phyloP scores from a whole-genome alignment of 2,329 filamentous ascomycete genomes.

The Pseudocercospora pini-densiflorae region DNA sequence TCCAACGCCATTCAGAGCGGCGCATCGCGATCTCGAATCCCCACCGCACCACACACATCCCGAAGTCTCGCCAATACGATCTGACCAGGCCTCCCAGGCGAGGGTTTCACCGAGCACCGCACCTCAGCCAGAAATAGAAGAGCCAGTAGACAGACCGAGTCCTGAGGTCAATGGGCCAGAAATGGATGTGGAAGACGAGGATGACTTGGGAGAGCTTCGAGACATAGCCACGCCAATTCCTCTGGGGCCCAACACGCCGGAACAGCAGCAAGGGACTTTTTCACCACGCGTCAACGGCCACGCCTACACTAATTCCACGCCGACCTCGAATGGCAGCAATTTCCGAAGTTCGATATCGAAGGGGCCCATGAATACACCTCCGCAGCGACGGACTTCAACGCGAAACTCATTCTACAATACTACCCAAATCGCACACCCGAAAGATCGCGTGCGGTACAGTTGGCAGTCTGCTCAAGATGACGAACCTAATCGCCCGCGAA shows the following conservation, averaged over 20 bases:
- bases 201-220: slow-evolving; percentile 25
- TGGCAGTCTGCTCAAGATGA: slow-evolving; percentile 44
- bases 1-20: slow-evolving; percentile 6
- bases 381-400: slow-evolving; percentile 25
- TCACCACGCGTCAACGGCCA: slow-evolving; percentile 16
- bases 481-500: slow-evolving; percentile 43
- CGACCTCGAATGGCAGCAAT: slow-evolving; percentile 16
- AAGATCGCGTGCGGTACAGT: slow-evolving; percentile 42
- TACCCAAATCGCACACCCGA: slow-evolving; percentile 36
- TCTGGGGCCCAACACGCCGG: slow-evolving; percentile 21
- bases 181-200: slow-evolving; percentile 14
- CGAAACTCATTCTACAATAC: slow-evolving; percentile 30
- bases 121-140: slow-evolving; percentile 11
- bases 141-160: slow-evolving; percentile 6
- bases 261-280: slow-evolving; percentile 21
- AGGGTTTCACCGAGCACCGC: slow-evolving; percentile 10
- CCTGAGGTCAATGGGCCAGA: slow-evolving; percentile 12
- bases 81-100: slow-evolving; percentile 9
- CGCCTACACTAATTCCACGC: slow-evolving; percentile 13
- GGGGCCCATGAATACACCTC: slow-evolving; percentile 24
- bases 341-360: slow-evolving; percentile 22
- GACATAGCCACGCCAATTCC: slow-evolving; percentile 33
- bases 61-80: slow-evolving; percentile 29
- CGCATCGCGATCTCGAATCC: slow-evolving; percentile 8
- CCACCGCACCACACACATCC: slow-evolving; percentile 15